Evolutionary conservation across 371 early-diverging fungal species (phyloP).

Genomic region (Polyrhizophydium stewartii): DNA sequence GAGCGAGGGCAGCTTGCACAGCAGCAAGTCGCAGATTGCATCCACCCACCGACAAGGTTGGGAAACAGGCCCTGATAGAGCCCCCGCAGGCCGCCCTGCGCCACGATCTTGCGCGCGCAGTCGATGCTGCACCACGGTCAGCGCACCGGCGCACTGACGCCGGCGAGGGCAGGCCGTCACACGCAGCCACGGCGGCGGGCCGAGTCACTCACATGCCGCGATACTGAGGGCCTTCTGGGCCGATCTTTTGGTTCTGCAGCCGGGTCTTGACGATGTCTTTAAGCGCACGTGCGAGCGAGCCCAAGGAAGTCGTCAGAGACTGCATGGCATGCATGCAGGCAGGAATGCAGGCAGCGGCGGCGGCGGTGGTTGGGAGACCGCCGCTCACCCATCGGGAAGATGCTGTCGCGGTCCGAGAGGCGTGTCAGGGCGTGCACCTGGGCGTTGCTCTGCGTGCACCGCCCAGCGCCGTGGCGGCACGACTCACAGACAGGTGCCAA

Average conservation of each 20-base stretch:
- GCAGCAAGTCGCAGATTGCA: slow-evolving; percentile 28
- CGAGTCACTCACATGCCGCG: slow-evolving; percentile 8
- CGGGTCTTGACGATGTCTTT: slow-evolving; percentile 28
- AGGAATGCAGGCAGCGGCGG: neutral
- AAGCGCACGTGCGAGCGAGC: too few relatives aligned
- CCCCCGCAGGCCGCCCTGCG: slow-evolving; percentile 54
- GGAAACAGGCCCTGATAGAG: slow-evolving; percentile 81
- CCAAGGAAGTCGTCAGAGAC: too few relatives aligned
- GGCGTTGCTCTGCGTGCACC: too few relatives aligned
- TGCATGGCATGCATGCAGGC: neutral
- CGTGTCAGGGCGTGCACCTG: too few relatives aligned
- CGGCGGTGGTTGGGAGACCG: neutral
- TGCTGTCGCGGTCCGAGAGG: slow-evolving; percentile 16
- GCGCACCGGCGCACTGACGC: neutral
- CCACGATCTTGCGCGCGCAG: slow-evolving; percentile 4
- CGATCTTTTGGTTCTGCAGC: slow-evolving; percentile 18
- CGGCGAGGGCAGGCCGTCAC: neutral
- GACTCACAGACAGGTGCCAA: slow-evolving; percentile 49
- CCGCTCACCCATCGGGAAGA: slow-evolving; percentile 48
- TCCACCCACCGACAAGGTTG: slow-evolving; percentile 36
- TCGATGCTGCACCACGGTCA: slow-evolving; percentile 5
- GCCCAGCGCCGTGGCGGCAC: too few relatives aligned
- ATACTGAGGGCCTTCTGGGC: slow-evolving; percentile 16
- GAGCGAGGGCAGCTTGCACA: slow-evolving; percentile 15
- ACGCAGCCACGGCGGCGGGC: neutral